Evolutionary conservation across 768 basidiomycete genomes (phyloP), one percentile per base, ranked within the genome.

Genomic region (Mycena metata): DNA sequence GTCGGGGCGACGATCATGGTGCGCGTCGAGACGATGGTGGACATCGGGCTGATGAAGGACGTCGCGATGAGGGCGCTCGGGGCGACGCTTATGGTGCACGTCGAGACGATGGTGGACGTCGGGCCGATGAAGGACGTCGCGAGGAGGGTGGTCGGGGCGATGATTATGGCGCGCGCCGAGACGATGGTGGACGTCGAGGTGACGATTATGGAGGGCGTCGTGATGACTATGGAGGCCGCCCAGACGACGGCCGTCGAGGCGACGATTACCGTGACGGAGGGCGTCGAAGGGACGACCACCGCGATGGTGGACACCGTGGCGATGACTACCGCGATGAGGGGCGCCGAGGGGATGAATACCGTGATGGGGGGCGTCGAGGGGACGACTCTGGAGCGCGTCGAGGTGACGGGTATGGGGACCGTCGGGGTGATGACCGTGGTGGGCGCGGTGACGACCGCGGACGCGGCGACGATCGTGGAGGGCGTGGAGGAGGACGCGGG

Each of bases 111-210:
- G 50, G 36, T 4, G 13, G 19, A 35, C 42, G 43, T 8, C 24
- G 46, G 7, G 46, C 41, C 39, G 55, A 45, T 24, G 43, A 45
- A 19, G 33, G 57, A 9, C 21, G 41, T 16, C 47, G 43, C 23
- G 57, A 59, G 16, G 17, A 30, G 10, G 54, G 64, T 19, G 35
- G 63, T 7, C 55, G 45, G 1, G 56, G 36, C 15, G 54, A 65
- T 19, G 46, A 64, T 16, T 39, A 39, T 39, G 5, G 39, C 11
- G 49, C 26, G 12, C 56, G 56, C 9, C 23, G 47, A n/a, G 30
- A 30, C 3, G 52, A 43, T 13, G 23, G 54, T 16, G 54, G 62
- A 5, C 39, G 39, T 10, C 52, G 43, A 21, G 17, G 42, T 26
- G 39, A 46, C 26, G 55, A 62, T 30, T 33, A 62, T 47, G 50